Percentiles rank a stretch among this genome's conserved stretches.
Conservation (phyloP, 768 basidiomycete genomes). For the Tephrocybe sp. region DNA sequence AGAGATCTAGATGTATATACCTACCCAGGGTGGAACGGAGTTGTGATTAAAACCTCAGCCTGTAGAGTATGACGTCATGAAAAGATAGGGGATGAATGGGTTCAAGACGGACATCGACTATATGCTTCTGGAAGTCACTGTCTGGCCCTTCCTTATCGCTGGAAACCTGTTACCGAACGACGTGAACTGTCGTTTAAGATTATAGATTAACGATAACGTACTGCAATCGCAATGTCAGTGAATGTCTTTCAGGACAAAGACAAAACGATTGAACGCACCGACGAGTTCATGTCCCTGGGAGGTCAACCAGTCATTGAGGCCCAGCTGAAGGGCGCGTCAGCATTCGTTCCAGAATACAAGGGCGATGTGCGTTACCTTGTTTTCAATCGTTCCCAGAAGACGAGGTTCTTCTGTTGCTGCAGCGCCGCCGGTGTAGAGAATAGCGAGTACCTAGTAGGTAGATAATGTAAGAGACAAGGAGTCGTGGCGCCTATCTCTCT, state of each 20-base stretch:
- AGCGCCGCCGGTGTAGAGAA: conserved; percentile 68
- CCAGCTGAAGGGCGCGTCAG: conserved; percentile 49
- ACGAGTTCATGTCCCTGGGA: conserved; percentile 75
- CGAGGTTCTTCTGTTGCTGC: conserved; percentile 71
- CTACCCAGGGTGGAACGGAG: conserved; percentile 80
- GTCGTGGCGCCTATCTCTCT: conserved; percentile 28
- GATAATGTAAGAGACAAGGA: background rate
- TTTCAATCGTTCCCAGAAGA: conserved; percentile 80
- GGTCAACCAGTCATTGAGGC: conserved; percentile 67
- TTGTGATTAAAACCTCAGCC: conserved; percentile 82
- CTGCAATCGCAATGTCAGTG: conserved; percentile 2
- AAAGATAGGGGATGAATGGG: background rate
- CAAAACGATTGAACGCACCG: conserved; percentile 52
- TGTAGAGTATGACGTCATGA: conserved; percentile 27
- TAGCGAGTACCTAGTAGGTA: conserved; percentile 69
- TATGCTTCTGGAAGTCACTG: conserved; percentile 81
- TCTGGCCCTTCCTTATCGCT: conserved; percentile 82
- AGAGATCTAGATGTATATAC: conserved; percentile 3
- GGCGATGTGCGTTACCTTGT: conserved; percentile 47
- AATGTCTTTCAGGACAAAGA: background rate
- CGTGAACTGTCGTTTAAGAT: background rate
- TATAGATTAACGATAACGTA: conserved; percentile 3
- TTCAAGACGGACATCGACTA: conserved; percentile 56
- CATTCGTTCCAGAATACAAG: background rate
- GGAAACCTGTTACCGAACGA: conserved; percentile 52